Evolutionary conservation across 179 eudicot genomes (phyloP), one percentile per base, ranked within the genome.

Genomic region (Silene vulgaris): DNA sequence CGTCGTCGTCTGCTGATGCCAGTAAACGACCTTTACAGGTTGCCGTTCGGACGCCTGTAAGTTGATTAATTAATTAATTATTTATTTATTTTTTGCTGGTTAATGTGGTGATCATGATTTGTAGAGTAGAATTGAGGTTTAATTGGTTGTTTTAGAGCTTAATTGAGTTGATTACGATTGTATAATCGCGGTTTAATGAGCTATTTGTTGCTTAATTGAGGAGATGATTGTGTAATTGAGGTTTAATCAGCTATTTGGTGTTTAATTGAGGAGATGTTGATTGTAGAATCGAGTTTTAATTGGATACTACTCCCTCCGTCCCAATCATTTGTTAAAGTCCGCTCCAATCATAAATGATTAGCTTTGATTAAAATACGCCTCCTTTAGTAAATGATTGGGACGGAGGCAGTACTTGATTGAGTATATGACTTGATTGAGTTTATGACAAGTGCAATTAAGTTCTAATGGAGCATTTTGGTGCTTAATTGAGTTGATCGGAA

Each of bases 21-120:
- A 71, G 89, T 66, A 87, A 81, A 50, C 74, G 74, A 5, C 72
- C 72, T 40, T 68, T 68, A 14, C 72, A 37, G 16, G 72, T 69
- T 11, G 73, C 8, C 19, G 73, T 48, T 65, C 82, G 84, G 80
- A 88, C 84, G 77, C 89, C 97, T 66, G 98, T 93, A 82, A 84
- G 91, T 75, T 65, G 45, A 61, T 45, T 57, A 16, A 1, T 65
- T n/a, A 28, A 3, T 9, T 63, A 1, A 7, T 28, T 6, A 26
- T 0, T 29, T 29, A 16, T 12, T 28, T 4, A 29, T 65, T 29
- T 65, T 0, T 64, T 12, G 17, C 0, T 64, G n/a, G 3, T 56
- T 56, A n/a, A 16, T 56, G 59, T 14, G 11, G 60, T 56, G 60
- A 56, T 56, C 60, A 56, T 56, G 60, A 56, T 56, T 16, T 56